Evolutionary conservation across 352 stramenopile genomes (phyloP).

Genomic region (Globisporangium viniferum): DNA sequence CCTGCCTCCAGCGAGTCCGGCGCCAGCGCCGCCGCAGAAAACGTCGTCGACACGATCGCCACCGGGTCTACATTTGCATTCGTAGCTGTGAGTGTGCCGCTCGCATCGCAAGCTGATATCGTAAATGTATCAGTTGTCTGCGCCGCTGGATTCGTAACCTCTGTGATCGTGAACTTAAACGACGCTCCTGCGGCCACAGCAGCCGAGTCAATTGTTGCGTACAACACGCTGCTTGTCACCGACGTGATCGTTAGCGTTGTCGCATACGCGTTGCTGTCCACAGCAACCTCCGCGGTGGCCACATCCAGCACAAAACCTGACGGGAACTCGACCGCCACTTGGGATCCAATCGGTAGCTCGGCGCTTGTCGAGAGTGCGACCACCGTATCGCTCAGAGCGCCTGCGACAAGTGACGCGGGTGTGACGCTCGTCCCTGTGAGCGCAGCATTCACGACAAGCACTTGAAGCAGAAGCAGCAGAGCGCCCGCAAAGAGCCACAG

Average conservation of each 20-base stretch:
- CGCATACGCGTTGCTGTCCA: constrained; percentile 5
- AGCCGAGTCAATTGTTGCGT: constrained; percentile 15
- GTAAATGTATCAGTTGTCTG: constrained; percentile 19
- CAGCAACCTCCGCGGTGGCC: constrained; percentile 10
- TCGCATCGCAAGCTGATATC: constrained; percentile 25
- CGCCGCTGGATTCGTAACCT: constrained; percentile 32
- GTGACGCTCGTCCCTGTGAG: constrained; percentile 25
- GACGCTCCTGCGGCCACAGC: constrained; percentile 17
- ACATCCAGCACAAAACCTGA: constrained; percentile 26
- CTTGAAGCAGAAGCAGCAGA: not conserved
- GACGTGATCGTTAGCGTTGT: constrained; percentile 31
- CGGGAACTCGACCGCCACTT: constrained; percentile 31
- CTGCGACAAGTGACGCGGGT: constrained; percentile 23
- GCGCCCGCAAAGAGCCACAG: not conserved
- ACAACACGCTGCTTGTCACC: constrained; percentile 21
- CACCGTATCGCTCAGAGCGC: constrained; percentile 16
- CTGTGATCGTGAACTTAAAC: constrained; percentile 31
- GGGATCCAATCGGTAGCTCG: constrained; percentile 22
- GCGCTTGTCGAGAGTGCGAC: constrained; percentile 29
- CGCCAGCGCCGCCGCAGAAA: constrained; percentile 17
- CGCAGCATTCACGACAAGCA: constrained; percentile 10
- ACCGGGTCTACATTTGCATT: constrained; percentile 8
- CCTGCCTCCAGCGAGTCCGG: constrained; percentile 32
- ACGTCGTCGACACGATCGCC: constrained; percentile 16
- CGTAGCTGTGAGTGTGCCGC: constrained; percentile 11